phyloP scores from a whole-genome alignment of 2,329 filamentous ascomycete genomes.

The Magnaporthales sp. region DNA sequence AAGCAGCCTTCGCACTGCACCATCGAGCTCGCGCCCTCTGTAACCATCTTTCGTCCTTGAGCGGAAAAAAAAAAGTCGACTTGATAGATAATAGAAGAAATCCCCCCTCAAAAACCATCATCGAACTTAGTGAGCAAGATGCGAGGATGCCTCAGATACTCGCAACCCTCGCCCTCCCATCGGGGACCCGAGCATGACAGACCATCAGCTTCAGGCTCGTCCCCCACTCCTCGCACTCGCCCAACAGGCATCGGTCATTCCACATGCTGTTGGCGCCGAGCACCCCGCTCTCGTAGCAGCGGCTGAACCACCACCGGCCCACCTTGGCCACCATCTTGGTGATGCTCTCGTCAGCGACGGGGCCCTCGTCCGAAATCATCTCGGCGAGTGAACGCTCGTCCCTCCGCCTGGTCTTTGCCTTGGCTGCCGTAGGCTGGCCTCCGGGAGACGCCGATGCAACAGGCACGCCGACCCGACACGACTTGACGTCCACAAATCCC shows the following conservation, averaged over 20 bases:
- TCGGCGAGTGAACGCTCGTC: constrained; percentile 55
- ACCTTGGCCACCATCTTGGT: constrained; percentile 90
- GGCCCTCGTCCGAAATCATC: constrained; percentile 63
- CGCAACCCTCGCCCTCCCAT: constrained; percentile 31
- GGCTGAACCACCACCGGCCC: constrained; percentile 92
- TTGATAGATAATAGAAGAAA: neutral
- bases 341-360: constrained; percentile 72
- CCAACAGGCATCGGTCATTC: constrained; percentile 63
- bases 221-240: constrained; percentile 78
- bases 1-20: neutral
- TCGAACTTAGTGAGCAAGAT: too few relatives aligned
- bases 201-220: constrained; percentile 88
- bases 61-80: neutral
- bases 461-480: constrained; percentile 70
- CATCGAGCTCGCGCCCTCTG: constrained; percentile 3
- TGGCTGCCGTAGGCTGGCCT: constrained; percentile 11
- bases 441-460: constrained; percentile 35
- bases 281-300: constrained; percentile 74
- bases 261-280: constrained; percentile 57
- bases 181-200: constrained; percentile 79
- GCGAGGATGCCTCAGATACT: constrained; percentile 29
- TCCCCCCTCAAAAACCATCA: neutral
- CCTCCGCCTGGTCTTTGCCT: constrained; percentile 17
- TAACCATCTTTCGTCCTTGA: neutral
- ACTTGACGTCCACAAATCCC: constrained; percentile 65